phyloP scores from a whole-genome alignment of 1,139 yeast species.

The Blastobotrys niveus region DNA sequence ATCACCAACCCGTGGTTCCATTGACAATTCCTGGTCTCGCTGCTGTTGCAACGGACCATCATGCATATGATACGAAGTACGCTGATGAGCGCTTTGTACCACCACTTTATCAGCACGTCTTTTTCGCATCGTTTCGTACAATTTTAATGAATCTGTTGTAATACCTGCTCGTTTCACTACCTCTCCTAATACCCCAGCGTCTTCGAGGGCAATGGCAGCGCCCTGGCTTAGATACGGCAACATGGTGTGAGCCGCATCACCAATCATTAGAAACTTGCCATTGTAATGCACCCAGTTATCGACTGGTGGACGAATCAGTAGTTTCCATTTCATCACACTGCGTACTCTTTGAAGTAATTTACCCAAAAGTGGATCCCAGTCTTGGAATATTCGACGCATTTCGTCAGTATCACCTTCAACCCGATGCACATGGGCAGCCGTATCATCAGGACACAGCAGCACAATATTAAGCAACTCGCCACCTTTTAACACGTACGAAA shows the following conservation, averaged over 20 bases:
- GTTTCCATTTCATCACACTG: constrained; percentile 13
- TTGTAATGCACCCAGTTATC: constrained; percentile 15
- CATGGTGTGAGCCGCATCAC: constrained; percentile 40
- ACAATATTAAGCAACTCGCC: constrained; percentile 21
- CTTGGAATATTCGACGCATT: constrained; percentile 6
- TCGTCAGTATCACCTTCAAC: constrained; percentile 9
- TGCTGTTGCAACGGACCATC: constrained; percentile 33
- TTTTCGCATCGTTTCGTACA: constrained; percentile 30
- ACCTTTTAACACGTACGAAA: constrained; percentile 20
- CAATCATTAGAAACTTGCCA: constrained; percentile 18
- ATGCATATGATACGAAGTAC: constrained; percentile 31
- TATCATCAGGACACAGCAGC: constrained; percentile 20
- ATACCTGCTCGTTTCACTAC: constrained; percentile 21
- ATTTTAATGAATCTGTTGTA: constrained; percentile 17
- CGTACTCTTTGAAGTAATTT: constrained; percentile 7
- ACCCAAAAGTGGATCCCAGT: constrained; percentile 10
- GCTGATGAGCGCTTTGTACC: constrained; percentile 21
- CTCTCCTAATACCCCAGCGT: constrained; percentile 29
- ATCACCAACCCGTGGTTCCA: constrained; percentile 3
- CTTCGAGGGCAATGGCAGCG: constrained; percentile 41
- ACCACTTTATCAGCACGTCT: constrained; percentile 31
- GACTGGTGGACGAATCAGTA: constrained; percentile 10
- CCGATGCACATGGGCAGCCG: constrained; percentile 11
- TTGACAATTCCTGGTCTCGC: constrained; percentile 24
- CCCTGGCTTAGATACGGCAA: constrained; percentile 42